Base-by-base conservation (phyloP, 106 monocot genomes). In the Agapanthus africanus region DNA sequence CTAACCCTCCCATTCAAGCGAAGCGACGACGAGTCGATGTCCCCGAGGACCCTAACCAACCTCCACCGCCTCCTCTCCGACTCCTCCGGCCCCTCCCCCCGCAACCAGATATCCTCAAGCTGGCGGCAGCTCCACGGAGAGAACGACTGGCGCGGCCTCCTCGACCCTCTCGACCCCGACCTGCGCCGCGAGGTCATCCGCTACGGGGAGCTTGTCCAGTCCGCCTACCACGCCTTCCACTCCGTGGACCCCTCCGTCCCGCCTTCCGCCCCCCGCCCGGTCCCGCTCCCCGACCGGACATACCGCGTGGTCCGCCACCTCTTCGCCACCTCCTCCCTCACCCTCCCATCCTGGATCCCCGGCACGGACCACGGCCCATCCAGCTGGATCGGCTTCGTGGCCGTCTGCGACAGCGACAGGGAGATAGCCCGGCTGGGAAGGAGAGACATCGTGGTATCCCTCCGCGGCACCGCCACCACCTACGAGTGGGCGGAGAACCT, bases 171-270 rank as follows among this genome's bases (percentile, higher is more conserved):
- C 51, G 77, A 91, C 71, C 54, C 73, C 1, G 71, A 90, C 72
- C 94, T 95, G 68, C 94, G 94, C 26, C 87, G 90, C 34, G 94
- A 90, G 77, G 68, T 95, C 68, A n/a, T 95, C 33, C 87, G 91
- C n/a, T 91, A 91, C 73, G 90, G 94, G 5, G 90, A 95, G n/a
- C 71, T 83, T 68, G 85, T 95, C 65, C 85, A 87, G 54, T 77
- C 83, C 10, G 80, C 94, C 27, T 94, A 90, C 77, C 72, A 79
- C 40, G 78, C 94, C 10, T 91, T 85, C 77, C 44, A 46, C 37
- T 33, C 62, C 59, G 27, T 69, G 27, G 5, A 61, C 68, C 68
- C 35, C 39, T 33, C 38, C 76, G n/a, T 71, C 76, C 7, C 76
- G 78, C 69, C 51, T 39, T 64, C 65, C 25, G 40, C 41, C 37